These are phyloP conservation scores for Starmerella riodocensis DNA, from an alignment of 805 yeast species.

Conservation along the genomic window DNA sequence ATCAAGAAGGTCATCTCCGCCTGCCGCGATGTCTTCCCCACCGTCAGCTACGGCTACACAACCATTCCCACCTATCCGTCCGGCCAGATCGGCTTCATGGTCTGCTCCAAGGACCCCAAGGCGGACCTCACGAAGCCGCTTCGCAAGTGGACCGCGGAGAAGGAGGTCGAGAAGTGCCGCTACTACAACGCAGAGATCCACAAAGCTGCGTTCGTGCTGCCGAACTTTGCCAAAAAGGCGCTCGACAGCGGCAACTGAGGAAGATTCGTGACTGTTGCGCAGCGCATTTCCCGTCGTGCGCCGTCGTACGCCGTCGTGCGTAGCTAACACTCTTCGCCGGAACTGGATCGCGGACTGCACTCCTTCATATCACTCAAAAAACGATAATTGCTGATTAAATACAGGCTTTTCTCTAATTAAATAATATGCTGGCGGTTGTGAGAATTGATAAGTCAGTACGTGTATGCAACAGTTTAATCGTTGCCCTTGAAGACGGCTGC, in stretches of 20 bases:
- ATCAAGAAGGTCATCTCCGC: slow-evolving; percentile 63
- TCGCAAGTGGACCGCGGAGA: slow-evolving; percentile 33
- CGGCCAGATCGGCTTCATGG: slow-evolving; percentile 71
- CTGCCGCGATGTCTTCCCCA: slow-evolving; percentile 69
- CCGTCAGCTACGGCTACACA: slow-evolving; percentile 64
- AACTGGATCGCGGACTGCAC: too few relatives aligned
- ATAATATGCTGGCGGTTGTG: background rate
- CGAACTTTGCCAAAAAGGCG: slow-evolving; percentile 52
- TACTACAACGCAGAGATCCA: slow-evolving; percentile 61
- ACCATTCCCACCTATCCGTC: slow-evolving; percentile 81
- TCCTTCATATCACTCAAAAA: too few relatives aligned
- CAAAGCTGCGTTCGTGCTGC: slow-evolving; percentile 59
- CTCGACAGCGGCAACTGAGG: slow-evolving; percentile 13
- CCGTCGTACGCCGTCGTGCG: too few relatives aligned
- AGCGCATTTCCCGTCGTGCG: too few relatives aligned
- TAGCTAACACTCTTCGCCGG: too few relatives aligned
- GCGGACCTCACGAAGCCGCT: slow-evolving; percentile 39
- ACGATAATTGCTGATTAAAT: too few relatives aligned
- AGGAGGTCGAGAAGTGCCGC: slow-evolving; percentile 39
- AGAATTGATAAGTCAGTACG: background rate
- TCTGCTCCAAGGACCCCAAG: slow-evolving; percentile 46
- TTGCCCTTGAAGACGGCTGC: too few relatives aligned
- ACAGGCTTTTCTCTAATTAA: too few relatives aligned
- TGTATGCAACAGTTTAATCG: background rate
- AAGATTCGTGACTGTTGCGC: too few relatives aligned